A percentile compares a stretch with the other conserved stretches of the same genome.
These are phyloP conservation scores for Podospora sp. DNA, from an alignment of 495 filamentous ascomycete genomes.

Conservation along the genomic window DNA sequence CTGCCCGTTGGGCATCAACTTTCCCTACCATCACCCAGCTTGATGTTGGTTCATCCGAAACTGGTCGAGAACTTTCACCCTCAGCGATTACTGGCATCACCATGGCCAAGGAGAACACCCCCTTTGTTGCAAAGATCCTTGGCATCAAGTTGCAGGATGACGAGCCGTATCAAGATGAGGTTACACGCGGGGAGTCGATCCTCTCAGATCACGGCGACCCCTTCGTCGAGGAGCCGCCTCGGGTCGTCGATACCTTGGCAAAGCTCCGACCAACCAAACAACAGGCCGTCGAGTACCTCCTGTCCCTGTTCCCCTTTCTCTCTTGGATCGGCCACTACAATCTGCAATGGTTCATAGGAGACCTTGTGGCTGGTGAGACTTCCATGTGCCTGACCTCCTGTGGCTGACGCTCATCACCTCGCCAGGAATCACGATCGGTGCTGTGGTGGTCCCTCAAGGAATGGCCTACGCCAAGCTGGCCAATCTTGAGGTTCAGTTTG, in stretches of 20 bases:
- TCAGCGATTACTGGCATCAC: background rate
- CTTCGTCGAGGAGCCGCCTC: slow-evolving; percentile 84
- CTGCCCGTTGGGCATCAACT: background rate
- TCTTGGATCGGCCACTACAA: slow-evolving; percentile 91
- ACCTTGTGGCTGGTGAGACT: slow-evolving; percentile 81
- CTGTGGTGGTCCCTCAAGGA: slow-evolving; percentile 92
- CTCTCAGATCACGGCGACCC: slow-evolving; percentile 75
- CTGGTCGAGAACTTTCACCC: background rate
- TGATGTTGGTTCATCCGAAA: background rate
- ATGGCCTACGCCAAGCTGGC: slow-evolving; percentile 97
- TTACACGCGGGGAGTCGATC: slow-evolving; percentile 74
- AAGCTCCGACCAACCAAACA: slow-evolving; percentile 59
- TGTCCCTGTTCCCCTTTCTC: slow-evolving; percentile 80
- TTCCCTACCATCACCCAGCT: background rate
- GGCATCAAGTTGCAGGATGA: slow-evolving; percentile 80
- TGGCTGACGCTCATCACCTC: slow-evolving; percentile 16
- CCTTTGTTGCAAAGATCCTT: slow-evolving; percentile 74
- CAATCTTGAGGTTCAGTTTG: slow-evolving; percentile 74
- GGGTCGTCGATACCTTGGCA: slow-evolving; percentile 68
- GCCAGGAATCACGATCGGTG: slow-evolving; percentile 87
- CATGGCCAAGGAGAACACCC: slow-evolving; percentile 61
- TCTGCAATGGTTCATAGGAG: slow-evolving; percentile 81
- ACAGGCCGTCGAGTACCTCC: slow-evolving; percentile 60
- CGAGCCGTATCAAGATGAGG: slow-evolving; percentile 57
- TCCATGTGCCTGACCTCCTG: background rate